Evolutionary conservation across 108 stramenopile genomes (phyloP).

Genomic region (Pelagomonas calceolata): DNA sequence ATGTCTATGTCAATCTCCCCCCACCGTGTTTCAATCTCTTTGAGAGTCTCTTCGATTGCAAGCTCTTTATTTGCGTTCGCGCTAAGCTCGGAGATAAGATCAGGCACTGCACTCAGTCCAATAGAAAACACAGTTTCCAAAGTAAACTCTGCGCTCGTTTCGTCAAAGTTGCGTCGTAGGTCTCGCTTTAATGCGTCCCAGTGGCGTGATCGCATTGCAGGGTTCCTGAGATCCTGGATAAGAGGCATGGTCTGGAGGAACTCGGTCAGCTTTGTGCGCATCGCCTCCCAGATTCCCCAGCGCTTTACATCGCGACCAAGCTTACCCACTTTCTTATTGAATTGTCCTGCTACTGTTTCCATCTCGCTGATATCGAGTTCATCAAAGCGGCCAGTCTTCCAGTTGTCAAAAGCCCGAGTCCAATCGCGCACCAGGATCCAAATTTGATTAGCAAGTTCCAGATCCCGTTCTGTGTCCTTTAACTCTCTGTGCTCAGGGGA

Average conservation of each 20-base stretch:
- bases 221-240: slow-evolving; percentile 47
- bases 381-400: slow-evolving; percentile 40
- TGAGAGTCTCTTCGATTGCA: slow-evolving; percentile 36
- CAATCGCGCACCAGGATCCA: slow-evolving; percentile 42
- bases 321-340: slow-evolving; percentile 42
- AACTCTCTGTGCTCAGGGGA: slow-evolving; percentile 48
- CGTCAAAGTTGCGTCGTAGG: slow-evolving; percentile 38
- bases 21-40: slow-evolving; percentile 38
- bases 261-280: slow-evolving; percentile 35
- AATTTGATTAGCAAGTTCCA: slow-evolving; percentile 36
- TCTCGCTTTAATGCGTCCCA: slow-evolving; percentile 36
- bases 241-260: slow-evolving; percentile 54
- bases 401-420: slow-evolving; percentile 40
- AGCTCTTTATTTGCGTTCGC: slow-evolving; percentile 57
- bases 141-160: slow-evolving; percentile 33
- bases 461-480: slow-evolving; percentile 32
- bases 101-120: slow-evolving; percentile 44
- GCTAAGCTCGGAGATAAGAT: slow-evolving; percentile 46
- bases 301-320: slow-evolving; percentile 41
- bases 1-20: slow-evolving; percentile 38
- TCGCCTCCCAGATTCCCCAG: slow-evolving; percentile 28
- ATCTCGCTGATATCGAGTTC: slow-evolving; percentile 48
- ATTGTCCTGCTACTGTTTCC: slow-evolving; percentile 33
- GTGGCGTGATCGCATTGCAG: slow-evolving; percentile 45
- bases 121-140: slow-evolving; percentile 42